Evolutionary conservation across 495 filamentous ascomycete species (phyloP), one percentile per base, ranked within the genome.

Genomic region (Trichoderma gamsii): DNA sequence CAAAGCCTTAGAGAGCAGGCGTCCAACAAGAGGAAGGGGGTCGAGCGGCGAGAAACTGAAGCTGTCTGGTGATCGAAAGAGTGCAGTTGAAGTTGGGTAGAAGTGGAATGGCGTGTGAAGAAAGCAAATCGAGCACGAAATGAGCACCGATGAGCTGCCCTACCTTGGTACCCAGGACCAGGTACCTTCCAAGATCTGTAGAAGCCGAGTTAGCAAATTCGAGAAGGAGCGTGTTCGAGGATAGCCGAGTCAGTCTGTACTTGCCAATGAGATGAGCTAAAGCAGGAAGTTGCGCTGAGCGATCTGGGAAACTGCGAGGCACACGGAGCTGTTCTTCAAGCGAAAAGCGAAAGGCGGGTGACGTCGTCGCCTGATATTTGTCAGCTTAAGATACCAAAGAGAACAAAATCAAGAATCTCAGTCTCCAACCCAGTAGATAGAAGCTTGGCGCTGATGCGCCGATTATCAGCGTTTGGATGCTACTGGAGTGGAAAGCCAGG

Each of bases 111-210:
- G 25, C 56, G 3, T 23, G 49, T 23, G 18, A 61, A 27, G 56
- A 61, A 11, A 61, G 56, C 56, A 61, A 32, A 32, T 61, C 56
- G 56, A 27, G 23, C 23, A 61, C 21, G 51, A 12, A 16, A 32
- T 12, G 56, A 61, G 56, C 56, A 61, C 56, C 27, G 27, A 61
- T 18, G 56, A 61, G 56, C 56, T 61, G 56, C 27, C 11, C 27
- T 15, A n/a, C 49, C 29, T 12, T 4, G 51, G 51, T 32, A 21
- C 16, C 16, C 16, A 61, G 25, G 3, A 61, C 1, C 11, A 11
- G n/a, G 25, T 32, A 61, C 25, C 27, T 61, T 61, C 35, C 35
- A 38, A 38, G 35, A 38, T 38, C 56, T 61, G 25, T 9, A 18
- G 56, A 32, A 61, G 2, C 13, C 12, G 51, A 59, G 13, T 61